A percentile compares a stretch with the other conserved stretches of the same genome.
Evolutionary conservation across 352 stramenopile species (phyloP).

Genomic region (Pythium volutum): DNA sequence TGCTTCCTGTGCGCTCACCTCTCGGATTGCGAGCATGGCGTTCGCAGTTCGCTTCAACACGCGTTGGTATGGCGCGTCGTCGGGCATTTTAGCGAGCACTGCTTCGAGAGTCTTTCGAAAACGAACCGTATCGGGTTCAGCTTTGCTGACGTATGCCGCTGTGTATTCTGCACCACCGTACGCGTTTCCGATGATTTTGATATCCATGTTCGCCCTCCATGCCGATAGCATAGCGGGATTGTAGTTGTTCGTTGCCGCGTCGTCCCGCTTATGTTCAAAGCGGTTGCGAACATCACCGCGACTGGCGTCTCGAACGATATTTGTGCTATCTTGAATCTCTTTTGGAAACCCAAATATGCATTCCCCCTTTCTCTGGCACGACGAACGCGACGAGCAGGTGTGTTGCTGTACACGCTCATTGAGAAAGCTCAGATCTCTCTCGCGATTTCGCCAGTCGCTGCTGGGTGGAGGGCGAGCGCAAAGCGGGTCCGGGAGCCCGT

Average conservation of each 20-base stretch:
- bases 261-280: constrained; percentile 6
- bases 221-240: not conserved
- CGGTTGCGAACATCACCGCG: not conserved
- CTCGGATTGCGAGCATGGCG: not conserved
- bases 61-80: not conserved
- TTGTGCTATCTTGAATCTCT: not conserved
- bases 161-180: constrained; percentile 30
- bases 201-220: constrained; percentile 32
- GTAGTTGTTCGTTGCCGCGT: constrained; percentile 13
- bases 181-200: constrained; percentile 27
- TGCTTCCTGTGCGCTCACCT: constrained; percentile 15
- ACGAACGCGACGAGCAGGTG: constrained; percentile 6
- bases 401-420: constrained; percentile 13
- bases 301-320: too few relatives aligned
- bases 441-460: not conserved
- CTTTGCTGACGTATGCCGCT: constrained; percentile 30
- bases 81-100: not conserved
- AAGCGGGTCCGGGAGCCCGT: too few relatives aligned
- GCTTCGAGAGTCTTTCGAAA: constrained; percentile 15
- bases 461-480: constrained; percentile 3
- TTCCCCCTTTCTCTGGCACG: constrained; percentile 5
- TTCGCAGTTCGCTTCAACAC: constrained; percentile 2
- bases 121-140: constrained; percentile 21
- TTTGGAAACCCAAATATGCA: constrained; percentile 11
- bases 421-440: not conserved